These are phyloP conservation scores for Nigrospora sphaerica DNA, from an alignment of 2,329 filamentous ascomycete genomes.

Conservation along the genomic window DNA sequence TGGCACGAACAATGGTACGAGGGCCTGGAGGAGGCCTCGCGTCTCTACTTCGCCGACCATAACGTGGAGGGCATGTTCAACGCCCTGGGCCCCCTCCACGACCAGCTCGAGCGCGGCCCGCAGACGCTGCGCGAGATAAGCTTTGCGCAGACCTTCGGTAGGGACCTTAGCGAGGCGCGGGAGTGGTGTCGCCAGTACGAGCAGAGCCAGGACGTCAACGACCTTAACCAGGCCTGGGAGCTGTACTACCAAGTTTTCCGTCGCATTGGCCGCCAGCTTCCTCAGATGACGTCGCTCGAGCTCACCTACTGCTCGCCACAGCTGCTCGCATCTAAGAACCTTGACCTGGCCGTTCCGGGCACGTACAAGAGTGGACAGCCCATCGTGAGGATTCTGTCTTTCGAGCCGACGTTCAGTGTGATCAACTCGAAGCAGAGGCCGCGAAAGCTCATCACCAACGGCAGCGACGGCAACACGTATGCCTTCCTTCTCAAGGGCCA, in stretches of 20 bases:
- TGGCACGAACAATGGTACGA: conserved; percentile 99
- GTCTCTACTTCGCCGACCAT: conserved; percentile 93
- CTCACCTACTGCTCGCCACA: conserved; percentile 96
- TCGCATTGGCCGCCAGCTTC: conserved; percentile 86
- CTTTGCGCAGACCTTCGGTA: conserved; percentile 93
- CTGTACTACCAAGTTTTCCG: conserved; percentile 98
- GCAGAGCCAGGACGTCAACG: conserved; percentile 80
- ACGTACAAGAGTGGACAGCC: conserved; percentile 77
- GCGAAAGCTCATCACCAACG: conserved; percentile 78
- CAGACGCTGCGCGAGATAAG: conserved; percentile 94
- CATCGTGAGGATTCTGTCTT: conserved; percentile 78
- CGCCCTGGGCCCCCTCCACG: conserved; percentile 82
- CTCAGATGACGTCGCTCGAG: conserved; percentile 86
- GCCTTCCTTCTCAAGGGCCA: conserved; percentile 96
- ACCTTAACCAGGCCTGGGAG: conserved; percentile 98
- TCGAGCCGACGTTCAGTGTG: conserved; percentile 83
- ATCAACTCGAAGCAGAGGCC: conserved; percentile 97
- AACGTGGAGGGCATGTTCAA: conserved; percentile 98
- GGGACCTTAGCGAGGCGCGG: conserved; percentile 87
- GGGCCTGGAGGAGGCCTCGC: conserved; percentile 89
- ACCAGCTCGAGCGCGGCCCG: conserved; percentile 81
- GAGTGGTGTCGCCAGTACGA: conserved; percentile 95
- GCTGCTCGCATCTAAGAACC: conserved; percentile 73
- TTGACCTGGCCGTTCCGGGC: conserved; percentile 92
- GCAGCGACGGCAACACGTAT: conserved; percentile 82